Conservation (phyloP, 768 basidiomycete genomes). For the Amanita thiersii region DNA sequence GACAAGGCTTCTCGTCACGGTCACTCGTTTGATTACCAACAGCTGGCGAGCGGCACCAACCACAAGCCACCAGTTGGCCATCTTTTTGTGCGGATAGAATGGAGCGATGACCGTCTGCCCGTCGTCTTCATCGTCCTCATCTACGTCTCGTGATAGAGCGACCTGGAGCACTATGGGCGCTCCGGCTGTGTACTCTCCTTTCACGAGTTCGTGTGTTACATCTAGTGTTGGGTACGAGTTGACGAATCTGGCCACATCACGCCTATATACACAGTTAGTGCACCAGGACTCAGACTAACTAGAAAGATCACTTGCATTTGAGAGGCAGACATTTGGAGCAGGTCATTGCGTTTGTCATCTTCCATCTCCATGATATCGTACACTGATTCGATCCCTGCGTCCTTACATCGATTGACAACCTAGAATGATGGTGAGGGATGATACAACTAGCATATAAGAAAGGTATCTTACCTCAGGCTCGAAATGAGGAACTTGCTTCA, state of each 20-base stretch:
- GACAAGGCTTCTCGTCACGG: conserved; percentile 75
- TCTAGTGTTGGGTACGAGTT: conserved; percentile 98
- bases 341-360: conserved; percentile 73
- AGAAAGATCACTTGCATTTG: conserved; percentile 74
- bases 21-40: conserved; percentile 82
- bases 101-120: conserved; percentile 90
- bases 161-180: conserved; percentile 79
- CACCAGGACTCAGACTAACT: background rate
- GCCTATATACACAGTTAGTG: conserved; percentile 41
- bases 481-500: conserved; percentile 97
- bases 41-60: conserved; percentile 80
- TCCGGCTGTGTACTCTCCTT: conserved; percentile 81
- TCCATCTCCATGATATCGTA: conserved; percentile 99
- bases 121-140: conserved; percentile 65
- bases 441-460: background rate
- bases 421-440: conserved; percentile 17
- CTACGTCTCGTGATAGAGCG: conserved; percentile 70
- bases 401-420: conserved; percentile 82
- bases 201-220: conserved; percentile 77
- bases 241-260: conserved; percentile 89
- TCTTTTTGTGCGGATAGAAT: conserved; percentile 84
- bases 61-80: conserved; percentile 97
- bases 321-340: conserved; percentile 76
- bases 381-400: conserved; percentile 75
- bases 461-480: conserved; percentile 61